phyloP scores from a whole-genome alignment of 1,139 yeast species.

The Taiozyma sp. region DNA sequence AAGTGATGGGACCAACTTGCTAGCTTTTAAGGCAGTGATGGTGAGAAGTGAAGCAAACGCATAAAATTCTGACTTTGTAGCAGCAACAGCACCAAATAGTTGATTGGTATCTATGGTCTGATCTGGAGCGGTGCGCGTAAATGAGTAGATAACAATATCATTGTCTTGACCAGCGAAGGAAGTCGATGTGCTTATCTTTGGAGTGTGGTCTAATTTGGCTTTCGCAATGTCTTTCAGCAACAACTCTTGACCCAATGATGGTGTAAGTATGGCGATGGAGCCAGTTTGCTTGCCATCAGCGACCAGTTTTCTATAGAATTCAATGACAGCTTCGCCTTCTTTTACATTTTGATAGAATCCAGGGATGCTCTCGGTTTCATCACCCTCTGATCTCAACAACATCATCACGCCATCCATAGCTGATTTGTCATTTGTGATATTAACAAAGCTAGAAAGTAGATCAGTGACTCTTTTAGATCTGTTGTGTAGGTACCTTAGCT shows the following conservation, averaged over 20 bases:
- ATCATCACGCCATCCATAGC: conserved; percentile 27
- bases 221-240: conserved; percentile 12
- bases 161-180: conserved; percentile 1
- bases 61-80: conserved; percentile 1
- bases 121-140: not conserved
- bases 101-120: not conserved
- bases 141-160: conserved; percentile 6
- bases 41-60: conserved; percentile 2
- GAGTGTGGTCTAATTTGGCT: not conserved
- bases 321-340: conserved; percentile 51
- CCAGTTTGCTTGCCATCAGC: conserved; percentile 38
- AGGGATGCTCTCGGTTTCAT: conserved; percentile 27
- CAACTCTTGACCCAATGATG: conserved; percentile 32
- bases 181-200: conserved; percentile 2
- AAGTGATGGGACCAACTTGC: not conserved
- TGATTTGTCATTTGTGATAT: not conserved
- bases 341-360: conserved; percentile 34
- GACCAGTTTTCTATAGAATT: conserved; percentile 43
- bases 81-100: not conserved
- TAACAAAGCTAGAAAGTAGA: not conserved
- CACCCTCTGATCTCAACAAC: conserved; percentile 32
- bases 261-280: conserved; percentile 37
- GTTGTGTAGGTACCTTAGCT: not conserved
- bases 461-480: not conserved
- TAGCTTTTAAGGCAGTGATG: not conserved